Conservation (phyloP, 2,329 filamentous ascomycete species). For the Chrysosporium keratinophilum region DNA sequence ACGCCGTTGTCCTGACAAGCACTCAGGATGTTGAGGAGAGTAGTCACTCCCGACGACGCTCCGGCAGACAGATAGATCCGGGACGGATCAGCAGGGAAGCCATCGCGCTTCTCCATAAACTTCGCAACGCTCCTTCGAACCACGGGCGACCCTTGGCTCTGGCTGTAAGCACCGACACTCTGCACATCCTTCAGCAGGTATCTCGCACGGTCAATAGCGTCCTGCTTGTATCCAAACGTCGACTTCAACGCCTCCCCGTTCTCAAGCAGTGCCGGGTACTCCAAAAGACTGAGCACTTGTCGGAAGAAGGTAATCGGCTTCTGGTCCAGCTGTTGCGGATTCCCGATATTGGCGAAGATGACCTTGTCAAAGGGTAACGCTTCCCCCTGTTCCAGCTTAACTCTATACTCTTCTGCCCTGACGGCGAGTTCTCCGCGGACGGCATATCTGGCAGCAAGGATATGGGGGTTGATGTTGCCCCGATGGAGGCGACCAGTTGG, state of each 20-base stretch:
- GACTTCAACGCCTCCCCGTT: conserved; percentile 69
- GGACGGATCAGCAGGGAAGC: conserved; percentile 67
- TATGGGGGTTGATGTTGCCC: conserved; percentile 84
- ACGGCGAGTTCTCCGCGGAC: conserved; percentile 92
- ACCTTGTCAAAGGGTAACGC: conserved; percentile 74
- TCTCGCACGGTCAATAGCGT: conserved; percentile 76
- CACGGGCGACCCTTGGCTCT: conserved; percentile 75
- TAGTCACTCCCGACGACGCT: conserved; percentile 90
- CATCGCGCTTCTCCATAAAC: conserved; percentile 88
- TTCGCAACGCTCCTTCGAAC: conserved; percentile 84
- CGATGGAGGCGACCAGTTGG: conserved; percentile 49
- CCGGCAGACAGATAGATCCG: conserved; percentile 86
- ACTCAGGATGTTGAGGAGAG: conserved; percentile 81
- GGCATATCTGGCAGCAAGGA: conserved; percentile 84
- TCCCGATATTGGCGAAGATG: conserved; percentile 97
- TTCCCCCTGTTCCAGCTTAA: conserved; percentile 44
- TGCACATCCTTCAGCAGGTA: conserved; percentile 71
- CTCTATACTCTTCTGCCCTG: conserved; percentile 83
- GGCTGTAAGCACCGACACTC: conserved; percentile 92
- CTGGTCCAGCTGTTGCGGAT: conserved; percentile 97
- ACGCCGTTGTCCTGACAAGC: conserved; percentile 66
- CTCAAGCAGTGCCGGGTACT: conserved; percentile 77
- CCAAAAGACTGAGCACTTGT: conserved; percentile 83
- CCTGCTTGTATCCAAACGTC: conserved; percentile 72
- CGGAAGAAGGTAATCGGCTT: conserved; percentile 99